These are phyloP conservation scores for Quercus mongolica DNA, from an alignment of 306 rosid species.

Conservation along the genomic window DNA sequence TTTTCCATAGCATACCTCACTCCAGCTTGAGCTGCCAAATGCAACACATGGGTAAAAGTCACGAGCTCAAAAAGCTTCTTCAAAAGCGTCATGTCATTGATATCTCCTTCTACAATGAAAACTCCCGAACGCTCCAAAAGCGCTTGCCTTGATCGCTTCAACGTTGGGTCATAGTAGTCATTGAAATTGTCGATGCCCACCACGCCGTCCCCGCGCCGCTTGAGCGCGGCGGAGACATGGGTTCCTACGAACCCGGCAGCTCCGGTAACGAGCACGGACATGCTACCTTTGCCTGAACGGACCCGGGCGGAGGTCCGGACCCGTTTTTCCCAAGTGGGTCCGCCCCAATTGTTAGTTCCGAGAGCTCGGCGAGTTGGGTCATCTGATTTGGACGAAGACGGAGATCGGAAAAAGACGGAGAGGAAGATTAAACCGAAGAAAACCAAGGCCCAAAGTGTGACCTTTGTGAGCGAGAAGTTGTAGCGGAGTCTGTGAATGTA, in stretches of 20 bases:
- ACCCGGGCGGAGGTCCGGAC: conserved; percentile 66
- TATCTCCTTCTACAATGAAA: conserved; percentile 89
- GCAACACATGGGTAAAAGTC: conserved; percentile 94
- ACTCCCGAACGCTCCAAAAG: conserved; percentile 82
- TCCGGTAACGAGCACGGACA: conserved; percentile 83
- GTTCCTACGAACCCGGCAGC: conserved; percentile 94
- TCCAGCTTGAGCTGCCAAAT: conserved; percentile 98
- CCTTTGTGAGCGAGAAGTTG: conserved; percentile 77
- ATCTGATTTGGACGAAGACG: conserved; percentile 39
- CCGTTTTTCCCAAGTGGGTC: conserved; percentile 85
- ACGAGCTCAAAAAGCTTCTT: conserved; percentile 91
- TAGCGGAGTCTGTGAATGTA: conserved; percentile 68
- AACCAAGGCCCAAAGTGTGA: conserved; percentile 69
- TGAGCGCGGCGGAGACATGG: conserved; percentile 83
- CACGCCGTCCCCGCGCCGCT: conserved; percentile 90
- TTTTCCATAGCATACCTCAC: conserved; percentile 99
- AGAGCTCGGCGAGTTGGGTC: conserved; percentile 85
- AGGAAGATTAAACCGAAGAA: conserved; percentile 75
- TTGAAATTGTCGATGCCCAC: conserved; percentile 81
- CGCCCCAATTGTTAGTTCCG: conserved; percentile 76
- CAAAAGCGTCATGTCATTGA: conserved; percentile 65
- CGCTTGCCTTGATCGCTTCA: conserved; percentile 80
- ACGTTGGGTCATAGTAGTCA: conserved; percentile 77
- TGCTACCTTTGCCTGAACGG: conserved; percentile 54
- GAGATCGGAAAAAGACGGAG: conserved; percentile 65